Base-by-base conservation (phyloP, 352 stramenopile species). In the Thalassiosira mediterranea region DNA sequence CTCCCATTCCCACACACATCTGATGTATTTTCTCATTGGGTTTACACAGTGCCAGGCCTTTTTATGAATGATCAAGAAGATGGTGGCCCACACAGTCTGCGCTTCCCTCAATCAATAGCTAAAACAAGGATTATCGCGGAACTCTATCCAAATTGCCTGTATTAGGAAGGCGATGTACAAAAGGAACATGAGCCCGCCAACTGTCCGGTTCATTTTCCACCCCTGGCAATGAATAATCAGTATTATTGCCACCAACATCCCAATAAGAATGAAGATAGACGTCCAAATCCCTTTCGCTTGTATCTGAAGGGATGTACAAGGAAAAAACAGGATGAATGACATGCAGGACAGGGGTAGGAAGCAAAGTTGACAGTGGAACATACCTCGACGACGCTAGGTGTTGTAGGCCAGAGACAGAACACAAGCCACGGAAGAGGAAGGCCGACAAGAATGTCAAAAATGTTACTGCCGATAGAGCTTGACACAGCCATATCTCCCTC, bases 401-500 rank as follows among this genome's bases (percentile, higher is more conserved):
- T 63, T 28, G 62, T 68, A 25, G 64, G 69, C 52, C 72, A 84
- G 26, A 87, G 25, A 13, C 71, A 86, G 56, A 83, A 93, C 10
- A 90, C 56, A 19, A 94, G 51, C 89, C 88, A 94, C 25, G 89
- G 89, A 48, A 94, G 25, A 8, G 88, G 87, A 19, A 94, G 71
- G 32, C 88, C 89, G 8, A 94, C 84, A 15, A 92, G 69, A 52
- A 94, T 89, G 77, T 94, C 89, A 67, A 94, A 94, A 49, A 94
- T 93, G 53, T 94, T 93, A 58, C 81, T 91, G 26, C 90, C 90
- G 64, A 94, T 91, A 10, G 87, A 93, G 13, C 70, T 88, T 23
- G 81, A 90, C 15, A 94, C 90, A 25, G 90, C 90, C 90, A 94
- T 94, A 65, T 94, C 90, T 46, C 90, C 90, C 58, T 89, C 80